Conservation (phyloP, 768 basidiomycete species). For the Leccinellum rugosiceps region DNA sequence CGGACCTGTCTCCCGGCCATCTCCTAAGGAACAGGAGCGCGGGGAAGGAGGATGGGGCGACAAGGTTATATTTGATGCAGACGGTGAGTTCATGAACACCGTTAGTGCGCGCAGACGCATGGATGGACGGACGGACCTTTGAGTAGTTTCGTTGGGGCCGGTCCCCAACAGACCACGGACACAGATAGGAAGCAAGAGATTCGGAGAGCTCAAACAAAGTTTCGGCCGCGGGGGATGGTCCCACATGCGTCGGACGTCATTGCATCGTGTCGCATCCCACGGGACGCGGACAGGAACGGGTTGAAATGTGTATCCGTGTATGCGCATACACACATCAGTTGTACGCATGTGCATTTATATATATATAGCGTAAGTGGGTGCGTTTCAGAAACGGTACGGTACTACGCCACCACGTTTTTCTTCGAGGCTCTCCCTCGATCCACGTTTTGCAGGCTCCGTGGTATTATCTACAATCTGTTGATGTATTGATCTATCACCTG, state of each 20-base stretch:
- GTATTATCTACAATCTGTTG: background rate
- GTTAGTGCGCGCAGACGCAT: background rate
- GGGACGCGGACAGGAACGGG: background rate
- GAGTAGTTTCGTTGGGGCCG: background rate
- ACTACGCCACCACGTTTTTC: background rate
- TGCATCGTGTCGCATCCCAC: background rate
- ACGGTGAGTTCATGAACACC: background rate
- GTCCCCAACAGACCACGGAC: background rate
- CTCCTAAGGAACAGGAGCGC: background rate
- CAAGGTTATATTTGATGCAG: background rate
- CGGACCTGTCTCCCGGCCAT: background rate
- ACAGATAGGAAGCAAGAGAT: background rate
- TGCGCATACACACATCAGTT: background rate
- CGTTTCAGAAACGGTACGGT: background rate
- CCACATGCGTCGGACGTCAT: background rate
- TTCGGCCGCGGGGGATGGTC: background rate
- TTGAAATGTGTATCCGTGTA: background rate
- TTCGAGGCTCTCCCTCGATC: background rate
- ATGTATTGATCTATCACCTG: background rate
- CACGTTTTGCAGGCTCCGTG: background rate
- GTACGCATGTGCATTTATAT: background rate
- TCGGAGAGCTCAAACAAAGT: background rate
- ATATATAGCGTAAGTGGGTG: background rate
- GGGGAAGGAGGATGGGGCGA: background rate
- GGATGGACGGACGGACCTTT: background rate